phyloP scores from a whole-genome alignment of 176 grass and related monocot species.

The Rhynchospora tenuis region DNA sequence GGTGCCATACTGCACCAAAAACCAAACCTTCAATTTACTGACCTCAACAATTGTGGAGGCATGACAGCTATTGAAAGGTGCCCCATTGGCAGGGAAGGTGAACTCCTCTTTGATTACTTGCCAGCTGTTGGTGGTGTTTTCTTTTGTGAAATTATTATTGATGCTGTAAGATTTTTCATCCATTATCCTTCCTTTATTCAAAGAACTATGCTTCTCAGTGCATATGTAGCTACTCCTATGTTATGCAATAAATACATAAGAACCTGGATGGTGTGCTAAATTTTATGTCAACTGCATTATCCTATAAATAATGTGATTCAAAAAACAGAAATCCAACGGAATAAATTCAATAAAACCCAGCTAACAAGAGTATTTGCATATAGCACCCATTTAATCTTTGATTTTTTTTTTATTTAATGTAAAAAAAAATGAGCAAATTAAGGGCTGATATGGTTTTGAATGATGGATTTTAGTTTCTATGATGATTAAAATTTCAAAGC shows the following conservation, averaged over 20 bases:
- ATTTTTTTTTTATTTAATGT: not conserved
- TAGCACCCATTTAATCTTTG: not conserved
- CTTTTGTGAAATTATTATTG: not conserved
- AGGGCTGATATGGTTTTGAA: not conserved
- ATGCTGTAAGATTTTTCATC: constrained; percentile 4
- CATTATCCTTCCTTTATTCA: not conserved
- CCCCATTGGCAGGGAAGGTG: constrained; percentile 19
- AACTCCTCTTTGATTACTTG: constrained; percentile 34
- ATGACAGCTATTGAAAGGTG: constrained; percentile 49
- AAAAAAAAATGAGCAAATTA: not conserved
- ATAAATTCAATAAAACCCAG: not conserved
- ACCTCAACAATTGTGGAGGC: constrained; percentile 57
- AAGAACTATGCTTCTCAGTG: not conserved
- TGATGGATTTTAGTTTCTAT: not conserved
- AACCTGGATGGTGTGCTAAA: not conserved
- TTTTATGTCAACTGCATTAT: not conserved
- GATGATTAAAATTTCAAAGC: not conserved
- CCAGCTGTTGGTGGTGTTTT: constrained; percentile 6
- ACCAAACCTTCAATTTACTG: constrained; percentile 16
- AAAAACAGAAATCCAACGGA: not conserved
- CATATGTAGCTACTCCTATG: not conserved
- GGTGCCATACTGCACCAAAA: no score
- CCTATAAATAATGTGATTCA: not conserved
- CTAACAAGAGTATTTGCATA: not conserved
- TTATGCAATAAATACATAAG: not conserved